phyloP scores from a whole-genome alignment of 257 asterid genomes.

The Fraxinus anomala region DNA sequence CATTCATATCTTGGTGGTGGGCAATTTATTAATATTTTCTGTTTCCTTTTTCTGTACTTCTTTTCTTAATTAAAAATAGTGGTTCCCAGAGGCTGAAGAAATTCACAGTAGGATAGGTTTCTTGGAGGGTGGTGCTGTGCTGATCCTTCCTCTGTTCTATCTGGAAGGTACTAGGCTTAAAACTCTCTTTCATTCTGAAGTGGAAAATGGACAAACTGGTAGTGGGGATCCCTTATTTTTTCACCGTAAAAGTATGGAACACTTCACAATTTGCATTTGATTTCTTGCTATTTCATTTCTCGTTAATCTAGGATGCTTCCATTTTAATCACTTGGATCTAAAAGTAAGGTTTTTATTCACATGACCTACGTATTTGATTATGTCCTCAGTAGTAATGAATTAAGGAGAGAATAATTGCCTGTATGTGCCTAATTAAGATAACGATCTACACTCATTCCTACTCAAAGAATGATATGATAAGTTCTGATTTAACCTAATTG shows the following conservation, averaged over 20 bases:
- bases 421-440: no score
- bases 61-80: constrained; percentile 22
- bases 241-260: not conserved
- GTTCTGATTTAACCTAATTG: not conserved
- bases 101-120: constrained; percentile 69
- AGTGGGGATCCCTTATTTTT: not conserved
- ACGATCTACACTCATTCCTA: no score
- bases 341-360: not conserved
- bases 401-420: not conserved
- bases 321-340: not conserved
- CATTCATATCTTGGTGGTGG: constrained; percentile 93
- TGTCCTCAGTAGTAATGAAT: no score
- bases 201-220: not conserved
- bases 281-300: not conserved
- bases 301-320: not conserved
- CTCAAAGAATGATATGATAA: no score
- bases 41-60: not conserved
- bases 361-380: no score
- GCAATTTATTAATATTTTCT: constrained; percentile 7
- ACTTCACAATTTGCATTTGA: not conserved
- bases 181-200: not conserved
- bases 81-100: constrained; percentile 74
- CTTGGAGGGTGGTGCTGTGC: constrained; percentile 81
- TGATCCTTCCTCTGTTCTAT: constrained; percentile 70
- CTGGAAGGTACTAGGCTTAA: constrained; percentile 61